These are phyloP conservation scores for Tolypocladium tropicale DNA, from an alignment of 2,329 filamentous ascomycete species.

Conservation along the genomic window DNA sequence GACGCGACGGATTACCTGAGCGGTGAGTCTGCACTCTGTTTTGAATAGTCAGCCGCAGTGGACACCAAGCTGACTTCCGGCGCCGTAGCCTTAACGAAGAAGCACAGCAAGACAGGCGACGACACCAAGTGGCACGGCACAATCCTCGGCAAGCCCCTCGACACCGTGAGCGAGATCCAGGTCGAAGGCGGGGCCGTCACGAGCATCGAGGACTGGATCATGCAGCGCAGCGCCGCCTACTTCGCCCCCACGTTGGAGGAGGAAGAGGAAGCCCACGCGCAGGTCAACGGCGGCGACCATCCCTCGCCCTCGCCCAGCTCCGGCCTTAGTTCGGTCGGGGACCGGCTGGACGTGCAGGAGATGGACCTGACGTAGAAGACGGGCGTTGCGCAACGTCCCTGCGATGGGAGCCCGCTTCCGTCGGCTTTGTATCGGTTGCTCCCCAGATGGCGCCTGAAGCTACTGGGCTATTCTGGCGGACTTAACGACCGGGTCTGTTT, in stretches of 20 bases:
- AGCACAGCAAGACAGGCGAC: conserved; percentile 81
- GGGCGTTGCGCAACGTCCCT: not conserved
- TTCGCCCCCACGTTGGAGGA: conserved; percentile 3
- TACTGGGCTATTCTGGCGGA: no score
- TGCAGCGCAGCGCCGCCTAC: conserved; percentile 12
- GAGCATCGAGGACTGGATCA: conserved; percentile 27
- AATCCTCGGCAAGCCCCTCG: conserved; percentile 62
- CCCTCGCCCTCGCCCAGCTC: conserved; percentile 39
- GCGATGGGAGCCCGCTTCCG: no score
- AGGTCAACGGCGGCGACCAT: conserved; percentile 2
- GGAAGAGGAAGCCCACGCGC: conserved; percentile 1
- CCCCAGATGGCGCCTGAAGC: no score
- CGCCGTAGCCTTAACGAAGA: conserved; percentile 67
- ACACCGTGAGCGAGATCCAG: conserved; percentile 55
- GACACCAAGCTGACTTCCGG: not conserved
- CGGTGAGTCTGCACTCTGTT: conserved; percentile 31
- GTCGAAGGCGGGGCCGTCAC: conserved; percentile 60
- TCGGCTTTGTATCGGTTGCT: not conserved
- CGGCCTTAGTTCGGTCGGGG: conserved; percentile 46
- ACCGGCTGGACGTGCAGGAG: conserved; percentile 25
- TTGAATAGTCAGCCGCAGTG: not conserved
- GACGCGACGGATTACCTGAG: conserved; percentile 62
- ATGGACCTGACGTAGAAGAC: conserved; percentile 1
- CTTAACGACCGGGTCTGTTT: no score
- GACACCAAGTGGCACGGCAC: conserved; percentile 81